Evolutionary conservation across 331 rosid species (phyloP), one percentile per base, ranked within the genome.

Genomic region (Malus hybrid): DNA sequence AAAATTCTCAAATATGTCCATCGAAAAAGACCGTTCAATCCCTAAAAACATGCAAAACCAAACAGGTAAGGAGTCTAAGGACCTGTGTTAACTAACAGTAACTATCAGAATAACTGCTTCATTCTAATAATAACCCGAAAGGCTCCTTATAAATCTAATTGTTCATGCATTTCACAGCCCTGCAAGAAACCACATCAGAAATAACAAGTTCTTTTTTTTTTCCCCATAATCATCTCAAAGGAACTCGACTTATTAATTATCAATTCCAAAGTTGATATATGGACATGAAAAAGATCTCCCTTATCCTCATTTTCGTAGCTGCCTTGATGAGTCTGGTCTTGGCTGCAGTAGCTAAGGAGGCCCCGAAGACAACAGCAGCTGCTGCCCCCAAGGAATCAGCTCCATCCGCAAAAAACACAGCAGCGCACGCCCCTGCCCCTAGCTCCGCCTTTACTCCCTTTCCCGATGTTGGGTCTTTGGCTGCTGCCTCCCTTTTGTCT

Each of bases 251-350:
- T 57, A 36, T 36, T 36, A 36, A 57, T 20, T 57, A n/a, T 57
- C 63, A 57, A 9, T 57, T 57, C 19, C 30, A 26, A 26, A 24
- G 61, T 56, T 56, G 29, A n/a, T 1, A 56, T 81, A 90, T 86
- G 96, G 81, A 81, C 72, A 76, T 78, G 84, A 87, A 77, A 88
- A 90, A 87, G 84, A 70, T 89, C 15, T 53, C 89, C 32, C 70
- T 77, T 4, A 84, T 76, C 9, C 68, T 87, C 76, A 26, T 86
- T 13, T 84, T 71, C 2, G 82, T 71, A 6, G 92, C 82, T 7
- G 86, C 88, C 75, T 82, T 90, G 81, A 2, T 87, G 81, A 84
- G 82, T 69, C 66, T 73, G 2, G 87, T 18, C 2, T 22, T 81
- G 85, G 92, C 92, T 14, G 11, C 78, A 36, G 44, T 36, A n/a